Percentiles rank a stretch among this genome's conserved stretches.
Evolutionary conservation across 2,329 filamentous ascomycete species (phyloP).

Genomic region (Neoarthrinium moseri): DNA sequence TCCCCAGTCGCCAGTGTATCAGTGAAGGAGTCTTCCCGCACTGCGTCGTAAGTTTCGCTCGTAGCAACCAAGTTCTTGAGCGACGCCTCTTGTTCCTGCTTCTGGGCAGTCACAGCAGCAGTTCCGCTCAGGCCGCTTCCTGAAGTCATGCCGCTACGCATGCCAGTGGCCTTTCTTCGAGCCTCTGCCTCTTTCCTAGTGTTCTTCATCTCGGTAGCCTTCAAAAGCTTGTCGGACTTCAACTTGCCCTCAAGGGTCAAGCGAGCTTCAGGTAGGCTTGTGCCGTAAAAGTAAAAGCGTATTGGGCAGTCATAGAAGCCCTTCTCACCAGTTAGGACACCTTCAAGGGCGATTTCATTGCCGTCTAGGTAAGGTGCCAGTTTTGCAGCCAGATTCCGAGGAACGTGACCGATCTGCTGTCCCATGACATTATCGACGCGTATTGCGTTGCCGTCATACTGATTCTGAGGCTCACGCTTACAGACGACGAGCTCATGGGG

Average conservation of each 20-base stretch:
- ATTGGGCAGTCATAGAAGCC: slow-evolving; percentile 71
- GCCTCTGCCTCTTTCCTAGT: slow-evolving; percentile 53
- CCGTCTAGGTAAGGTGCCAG: slow-evolving; percentile 70
- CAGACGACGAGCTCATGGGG: slow-evolving; percentile 57
- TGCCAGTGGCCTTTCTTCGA: slow-evolving; percentile 41
- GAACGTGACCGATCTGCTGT: slow-evolving; percentile 76
- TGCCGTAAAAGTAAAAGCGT: slow-evolving; percentile 67
- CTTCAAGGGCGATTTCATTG: slow-evolving; percentile 64
- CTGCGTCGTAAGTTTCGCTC: slow-evolving; percentile 66
- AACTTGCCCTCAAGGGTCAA: slow-evolving; percentile 59
- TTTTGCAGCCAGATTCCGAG: slow-evolving; percentile 64
- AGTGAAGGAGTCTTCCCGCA: slow-evolving; percentile 60
- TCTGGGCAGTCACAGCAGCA: slow-evolving; percentile 13
- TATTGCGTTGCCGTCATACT: slow-evolving; percentile 75
- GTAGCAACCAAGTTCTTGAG: slow-evolving; percentile 64
- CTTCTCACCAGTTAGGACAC: slow-evolving; percentile 65
- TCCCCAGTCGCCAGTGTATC: slow-evolving; percentile 73
- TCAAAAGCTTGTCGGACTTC: slow-evolving; percentile 63
- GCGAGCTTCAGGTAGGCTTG: slow-evolving; percentile 52
- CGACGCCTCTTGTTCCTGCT: slow-evolving; percentile 38
- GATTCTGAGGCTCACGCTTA: slow-evolving; percentile 60
- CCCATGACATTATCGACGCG: slow-evolving; percentile 74
- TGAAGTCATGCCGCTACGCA: slow-evolving; percentile 37
- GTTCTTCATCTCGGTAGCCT: slow-evolving; percentile 53
- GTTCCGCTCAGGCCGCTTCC: slow-evolving; percentile 30